Conservation (phyloP, 106 monocot genomes). For the Posidonia australis region DNA sequence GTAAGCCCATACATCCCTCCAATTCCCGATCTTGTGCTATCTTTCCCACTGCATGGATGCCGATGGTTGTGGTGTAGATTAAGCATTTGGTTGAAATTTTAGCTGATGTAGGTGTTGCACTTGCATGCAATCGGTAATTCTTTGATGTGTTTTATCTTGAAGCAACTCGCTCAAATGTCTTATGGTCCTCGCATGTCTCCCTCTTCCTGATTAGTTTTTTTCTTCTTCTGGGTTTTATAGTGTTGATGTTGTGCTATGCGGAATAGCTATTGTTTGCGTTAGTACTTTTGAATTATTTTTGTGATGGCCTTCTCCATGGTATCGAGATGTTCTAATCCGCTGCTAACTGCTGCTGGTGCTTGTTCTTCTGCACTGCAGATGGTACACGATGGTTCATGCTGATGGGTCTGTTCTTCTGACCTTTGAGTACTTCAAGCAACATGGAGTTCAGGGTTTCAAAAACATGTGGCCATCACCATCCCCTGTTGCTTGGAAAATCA, state of each 20-base stretch:
- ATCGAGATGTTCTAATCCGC: neutral
- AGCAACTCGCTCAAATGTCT: too few relatives aligned
- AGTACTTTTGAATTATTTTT: too few relatives aligned
- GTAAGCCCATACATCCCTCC: constrained; percentile 23
- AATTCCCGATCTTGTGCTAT: neutral
- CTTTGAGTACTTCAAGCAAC: constrained; percentile 44
- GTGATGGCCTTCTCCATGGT: too few relatives aligned
- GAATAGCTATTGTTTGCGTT: too few relatives aligned
- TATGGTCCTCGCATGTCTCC: too few relatives aligned
- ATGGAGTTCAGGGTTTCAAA: constrained; percentile 65
- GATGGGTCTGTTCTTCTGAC: constrained; percentile 78
- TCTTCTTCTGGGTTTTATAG: too few relatives aligned
- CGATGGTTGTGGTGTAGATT: neutral
- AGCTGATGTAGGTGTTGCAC: too few relatives aligned
- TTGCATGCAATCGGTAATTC: too few relatives aligned
- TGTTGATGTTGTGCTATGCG: too few relatives aligned
- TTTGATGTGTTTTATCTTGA: too few relatives aligned
- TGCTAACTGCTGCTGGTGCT: neutral
- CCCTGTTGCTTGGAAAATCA: constrained; percentile 76
- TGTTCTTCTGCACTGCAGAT: constrained; percentile 32
- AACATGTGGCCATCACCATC: constrained; percentile 76
- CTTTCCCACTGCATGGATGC: neutral
- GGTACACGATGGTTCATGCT: constrained; percentile 98
- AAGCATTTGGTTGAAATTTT: too few relatives aligned
- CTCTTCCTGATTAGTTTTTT: too few relatives aligned